These are phyloP conservation scores for Chlorella vulgaris DNA, from an alignment of 139 green algal species.

Conservation along the genomic window DNA sequence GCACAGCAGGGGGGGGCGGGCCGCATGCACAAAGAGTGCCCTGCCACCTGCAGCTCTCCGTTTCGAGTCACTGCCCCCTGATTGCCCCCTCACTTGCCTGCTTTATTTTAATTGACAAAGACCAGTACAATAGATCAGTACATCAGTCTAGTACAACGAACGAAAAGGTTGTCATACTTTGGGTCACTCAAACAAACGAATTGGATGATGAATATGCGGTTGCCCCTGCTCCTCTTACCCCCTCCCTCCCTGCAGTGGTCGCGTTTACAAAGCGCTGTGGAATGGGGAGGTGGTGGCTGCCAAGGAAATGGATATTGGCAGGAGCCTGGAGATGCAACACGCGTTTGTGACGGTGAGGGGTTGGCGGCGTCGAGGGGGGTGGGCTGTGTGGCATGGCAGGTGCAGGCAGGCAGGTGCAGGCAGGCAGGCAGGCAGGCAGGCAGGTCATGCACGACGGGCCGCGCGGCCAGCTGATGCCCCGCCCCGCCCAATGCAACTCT, in stretches of 20 bases:
- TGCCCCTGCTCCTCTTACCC: neutral
- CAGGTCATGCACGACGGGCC: too few species aligned
- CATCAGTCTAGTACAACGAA: too few species aligned
- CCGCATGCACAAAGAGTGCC: neutral
- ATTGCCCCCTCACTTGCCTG: too few species aligned
- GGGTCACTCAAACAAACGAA: neutral
- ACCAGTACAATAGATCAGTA: neutral
- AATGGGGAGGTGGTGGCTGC: conserved; percentile 2
- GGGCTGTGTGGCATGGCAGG: too few species aligned
- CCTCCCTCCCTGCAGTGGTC: neutral
- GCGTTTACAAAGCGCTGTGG: neutral
- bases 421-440: too few species aligned
- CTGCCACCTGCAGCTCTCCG: neutral
- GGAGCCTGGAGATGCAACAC: neutral
- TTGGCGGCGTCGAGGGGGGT: neutral
- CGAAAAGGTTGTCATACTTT: neutral
- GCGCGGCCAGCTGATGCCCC: too few species aligned
- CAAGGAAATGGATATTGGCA: neutral
- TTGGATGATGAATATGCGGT: too few species aligned
- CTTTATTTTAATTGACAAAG: neutral
- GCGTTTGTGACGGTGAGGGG: neutral
- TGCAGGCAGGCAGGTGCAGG: too few species aligned
- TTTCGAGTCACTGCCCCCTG: neutral
- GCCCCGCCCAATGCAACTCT: too few species aligned
- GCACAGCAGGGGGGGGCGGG: neutral